Base-by-base conservation (phyloP, 805 yeast genomes). In the Pichia californica region DNA sequence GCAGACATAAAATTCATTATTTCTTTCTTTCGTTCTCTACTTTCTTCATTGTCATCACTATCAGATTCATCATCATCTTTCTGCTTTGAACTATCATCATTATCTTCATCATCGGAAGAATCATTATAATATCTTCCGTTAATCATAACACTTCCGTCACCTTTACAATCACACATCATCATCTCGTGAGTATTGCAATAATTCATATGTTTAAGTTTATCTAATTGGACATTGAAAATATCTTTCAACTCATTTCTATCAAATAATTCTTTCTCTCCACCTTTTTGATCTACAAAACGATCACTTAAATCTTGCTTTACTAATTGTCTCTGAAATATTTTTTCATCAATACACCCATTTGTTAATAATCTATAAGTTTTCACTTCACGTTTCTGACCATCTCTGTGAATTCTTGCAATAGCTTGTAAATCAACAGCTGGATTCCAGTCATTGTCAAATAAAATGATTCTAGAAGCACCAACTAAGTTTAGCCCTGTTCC, bases 371-470 rank as follows among this genome's bases (percentile, higher is more conserved):
- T 71, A 57, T 93, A 93, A 26, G 91, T 80, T 57, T 68, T 82
- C 10, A 88, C 93, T 0, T 87, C 87, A 37, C 65, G 73, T 38
- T 64, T 75, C 59, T 93, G 99, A 0, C 99, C 99, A 60, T 91
- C 97, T 54, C 99, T 70, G 57, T 91, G 96, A 7, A 93, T 81
- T 49, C 99, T 68, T 1, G 97, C 95, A 94, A 91, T 86, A 0
- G 97, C 95, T 60, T 93, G 99, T 28, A 84, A 61, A 57, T 93
- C 99, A 11, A 82, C 73, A 0, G 96, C 78, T 0, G 99, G 99
- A 51, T 93, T 93, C 99, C 99, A 93, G 57, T 93, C 98, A 50
- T 93, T 87, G 58, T 93, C 99, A 56, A 86, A 83, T 19, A 93
- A 64, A 5, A 93, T 72, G 32, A 93, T 64, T 23, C 98, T 66